A percentile compares a stretch with the other conserved stretches of the same genome.
phyloP scores from a whole-genome alignment of 441 rosid genomes.

The Gossypium schwendimanii region DNA sequence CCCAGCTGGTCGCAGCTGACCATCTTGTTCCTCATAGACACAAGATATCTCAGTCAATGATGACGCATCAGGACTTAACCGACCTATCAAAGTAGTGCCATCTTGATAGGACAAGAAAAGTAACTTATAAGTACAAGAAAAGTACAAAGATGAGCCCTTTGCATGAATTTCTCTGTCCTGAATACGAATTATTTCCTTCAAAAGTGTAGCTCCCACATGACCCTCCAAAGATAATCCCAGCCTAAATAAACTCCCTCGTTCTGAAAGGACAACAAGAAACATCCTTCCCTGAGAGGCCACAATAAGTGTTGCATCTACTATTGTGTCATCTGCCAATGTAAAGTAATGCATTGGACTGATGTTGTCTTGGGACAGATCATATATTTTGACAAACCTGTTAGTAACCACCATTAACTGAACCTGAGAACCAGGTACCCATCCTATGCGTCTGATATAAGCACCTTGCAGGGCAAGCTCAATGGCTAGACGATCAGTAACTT shows the following conservation, averaged over 20 bases:
- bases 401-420: slow-evolving; percentile 95
- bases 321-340: slow-evolving; percentile 75
- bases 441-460: slow-evolving; percentile 82
- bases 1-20: slow-evolving; percentile 65
- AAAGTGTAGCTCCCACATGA: slow-evolving; percentile 83
- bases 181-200: slow-evolving; percentile 72
- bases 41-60: slow-evolving; percentile 68
- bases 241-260: slow-evolving; percentile 75
- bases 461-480: slow-evolving; percentile 98
- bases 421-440: slow-evolving; percentile 99
- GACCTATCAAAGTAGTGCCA: slow-evolving; percentile 82
- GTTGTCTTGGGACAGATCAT: slow-evolving; percentile 95
- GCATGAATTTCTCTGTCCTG: slow-evolving; percentile 59
- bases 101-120: slow-evolving; percentile 87
- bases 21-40: slow-evolving; percentile 80
- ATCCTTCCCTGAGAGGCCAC: slow-evolving; percentile 79
- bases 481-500: slow-evolving; percentile 97
- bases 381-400: slow-evolving; percentile 90
- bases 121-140: slow-evolving; percentile 70
- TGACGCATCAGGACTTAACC: slow-evolving; percentile 63
- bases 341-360: slow-evolving; percentile 95
- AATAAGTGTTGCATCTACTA: slow-evolving; percentile 87
- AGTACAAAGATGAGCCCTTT: slow-evolving; percentile 89
- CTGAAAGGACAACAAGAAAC: slow-evolving; percentile 91
- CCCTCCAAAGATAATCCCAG: slow-evolving; percentile 72